These are phyloP conservation scores for Gaeumannomyces sp. DNA, from an alignment of 2,329 filamentous ascomycete species.

Conservation along the genomic window DNA sequence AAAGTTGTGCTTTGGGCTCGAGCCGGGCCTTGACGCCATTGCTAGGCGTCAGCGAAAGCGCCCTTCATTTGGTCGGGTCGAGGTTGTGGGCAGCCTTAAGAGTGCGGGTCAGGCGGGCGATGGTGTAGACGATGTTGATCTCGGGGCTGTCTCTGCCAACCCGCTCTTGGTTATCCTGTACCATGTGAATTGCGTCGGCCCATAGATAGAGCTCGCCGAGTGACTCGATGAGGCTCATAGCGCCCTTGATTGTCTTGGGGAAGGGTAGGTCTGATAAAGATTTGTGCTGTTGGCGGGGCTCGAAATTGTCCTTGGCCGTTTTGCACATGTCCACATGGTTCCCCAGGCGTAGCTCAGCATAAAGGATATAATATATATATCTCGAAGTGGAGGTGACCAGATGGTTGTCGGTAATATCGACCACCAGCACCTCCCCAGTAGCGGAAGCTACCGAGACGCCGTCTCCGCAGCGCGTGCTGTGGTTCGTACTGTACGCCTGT, in stretches of 20 bases:
- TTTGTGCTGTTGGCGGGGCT: background rate
- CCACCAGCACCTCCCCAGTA: background rate
- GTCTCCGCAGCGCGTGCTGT: background rate
- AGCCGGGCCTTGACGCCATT: too few relatives aligned
- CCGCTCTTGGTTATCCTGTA: constrained; percentile 2
- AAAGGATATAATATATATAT: too few relatives aligned
- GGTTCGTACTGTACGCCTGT: background rate
- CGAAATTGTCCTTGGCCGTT: background rate
- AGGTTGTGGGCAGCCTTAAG: too few relatives aligned
- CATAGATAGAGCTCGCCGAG: constrained; percentile 4
- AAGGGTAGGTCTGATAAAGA: background rate
- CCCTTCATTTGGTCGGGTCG: too few relatives aligned
- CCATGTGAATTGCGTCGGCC: constrained; percentile 2
- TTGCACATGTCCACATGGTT: constrained; percentile 1
- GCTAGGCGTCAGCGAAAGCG: too few relatives aligned
- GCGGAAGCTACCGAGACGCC: background rate
- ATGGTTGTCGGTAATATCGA: background rate
- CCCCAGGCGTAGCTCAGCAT: constrained; percentile 6
- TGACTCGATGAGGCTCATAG: background rate
- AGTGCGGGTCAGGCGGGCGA: too few relatives aligned
- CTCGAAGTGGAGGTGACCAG: background rate
- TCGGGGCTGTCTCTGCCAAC: background rate
- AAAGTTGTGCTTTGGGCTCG: too few relatives aligned
- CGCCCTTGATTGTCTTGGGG: background rate
- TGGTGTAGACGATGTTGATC: constrained; percentile 24